Conservation (phyloP, 345 rosid genomes). For the Camelina sativa region DNA sequence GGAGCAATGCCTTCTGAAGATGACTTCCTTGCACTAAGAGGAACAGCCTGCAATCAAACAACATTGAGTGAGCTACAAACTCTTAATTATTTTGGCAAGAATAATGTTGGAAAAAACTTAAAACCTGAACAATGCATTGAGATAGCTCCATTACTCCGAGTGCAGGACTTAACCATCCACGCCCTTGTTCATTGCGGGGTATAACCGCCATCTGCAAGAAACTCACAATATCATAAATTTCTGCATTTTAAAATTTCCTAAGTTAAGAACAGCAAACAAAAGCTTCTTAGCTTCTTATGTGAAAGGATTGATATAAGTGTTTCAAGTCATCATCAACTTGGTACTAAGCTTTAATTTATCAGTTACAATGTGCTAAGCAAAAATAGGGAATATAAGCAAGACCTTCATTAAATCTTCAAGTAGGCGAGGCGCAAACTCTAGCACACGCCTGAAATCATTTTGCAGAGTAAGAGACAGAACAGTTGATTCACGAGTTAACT, state of each 20-base stretch:
- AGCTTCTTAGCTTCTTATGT: not conserved
- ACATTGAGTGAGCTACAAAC: not conserved
- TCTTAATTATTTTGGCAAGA: not conserved
- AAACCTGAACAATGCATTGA: conserved; percentile 90
- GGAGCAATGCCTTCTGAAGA: conserved; percentile 82
- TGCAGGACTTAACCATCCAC: conserved; percentile 98
- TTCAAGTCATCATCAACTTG: conserved; percentile 16
- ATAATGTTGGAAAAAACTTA: not conserved
- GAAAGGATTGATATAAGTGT: not conserved
- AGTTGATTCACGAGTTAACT: conserved; percentile 71
- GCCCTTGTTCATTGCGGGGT: conserved; percentile 81
- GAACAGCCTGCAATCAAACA: conserved; percentile 72
- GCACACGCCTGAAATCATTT: conserved; percentile 72
- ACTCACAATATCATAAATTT: conserved; percentile 12
- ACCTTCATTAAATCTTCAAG: conserved; percentile 97
- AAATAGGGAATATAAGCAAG: not conserved
- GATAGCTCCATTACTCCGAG: conserved; percentile 89
- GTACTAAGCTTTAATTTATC: conserved; percentile 3
- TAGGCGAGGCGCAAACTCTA: conserved; percentile 93
- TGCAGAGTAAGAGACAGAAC: conserved; percentile 71
- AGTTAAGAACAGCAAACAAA: not conserved
- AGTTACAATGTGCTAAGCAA: conserved; percentile 3
- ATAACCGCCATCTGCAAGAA: conserved; percentile 81
- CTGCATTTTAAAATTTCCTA: not conserved
- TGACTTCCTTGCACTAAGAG: conserved; percentile 86